Evolutionary conservation across 352 stramenopile genomes (phyloP).

Genomic region (Phytopythium chamaehyphon): DNA sequence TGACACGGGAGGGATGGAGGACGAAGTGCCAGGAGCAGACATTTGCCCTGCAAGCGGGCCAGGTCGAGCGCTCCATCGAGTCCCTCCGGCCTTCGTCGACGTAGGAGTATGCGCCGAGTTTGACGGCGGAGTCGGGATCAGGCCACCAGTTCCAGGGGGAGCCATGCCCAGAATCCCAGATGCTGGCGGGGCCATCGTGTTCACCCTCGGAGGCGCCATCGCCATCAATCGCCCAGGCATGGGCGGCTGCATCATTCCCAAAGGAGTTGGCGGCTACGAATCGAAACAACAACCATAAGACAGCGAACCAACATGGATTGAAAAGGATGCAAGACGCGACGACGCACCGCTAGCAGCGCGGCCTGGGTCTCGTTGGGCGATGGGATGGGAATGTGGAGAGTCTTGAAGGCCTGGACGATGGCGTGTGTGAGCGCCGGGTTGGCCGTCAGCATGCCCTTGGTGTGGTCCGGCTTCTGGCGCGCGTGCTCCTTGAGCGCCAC

Average conservation of each 20-base stretch:
- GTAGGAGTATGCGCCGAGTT: slow-evolving; percentile 15
- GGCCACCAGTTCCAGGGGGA: slow-evolving; percentile 10
- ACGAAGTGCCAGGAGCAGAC: slow-evolving; percentile 14
- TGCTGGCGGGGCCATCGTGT: slow-evolving; percentile 22
- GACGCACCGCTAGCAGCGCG: slow-evolving; percentile 36
- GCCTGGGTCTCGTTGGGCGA: slow-evolving; percentile 46
- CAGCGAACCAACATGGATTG: too few species aligned
- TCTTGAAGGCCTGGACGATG: slow-evolving; percentile 84
- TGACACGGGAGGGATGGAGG: neutral
- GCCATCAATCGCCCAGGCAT: slow-evolving; percentile 20
- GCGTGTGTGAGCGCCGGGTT: slow-evolving; percentile 81
- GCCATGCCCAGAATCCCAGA: slow-evolving; percentile 49
- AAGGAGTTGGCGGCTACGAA: slow-evolving; percentile 6
- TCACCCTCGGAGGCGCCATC: slow-evolving; percentile 29
- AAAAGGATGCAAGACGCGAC: neutral
- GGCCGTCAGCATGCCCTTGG: slow-evolving; percentile 66
- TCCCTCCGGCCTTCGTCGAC: slow-evolving; percentile 38
- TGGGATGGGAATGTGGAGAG: slow-evolving; percentile 76
- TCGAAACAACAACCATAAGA: too few species aligned
- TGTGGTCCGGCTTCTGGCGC: slow-evolving; percentile 67
- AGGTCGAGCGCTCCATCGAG: slow-evolving; percentile 66
- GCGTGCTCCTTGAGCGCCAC: slow-evolving; percentile 75
- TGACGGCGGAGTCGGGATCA: slow-evolving; percentile 14
- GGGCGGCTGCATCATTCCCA: slow-evolving; percentile 26
- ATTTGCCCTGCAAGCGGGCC: slow-evolving; percentile 34